Percentiles rank a stretch among this genome's conserved stretches.
Evolutionary conservation across 495 filamentous ascomycete genomes (phyloP).

Genomic region (Aspergillus ostianus): DNA sequence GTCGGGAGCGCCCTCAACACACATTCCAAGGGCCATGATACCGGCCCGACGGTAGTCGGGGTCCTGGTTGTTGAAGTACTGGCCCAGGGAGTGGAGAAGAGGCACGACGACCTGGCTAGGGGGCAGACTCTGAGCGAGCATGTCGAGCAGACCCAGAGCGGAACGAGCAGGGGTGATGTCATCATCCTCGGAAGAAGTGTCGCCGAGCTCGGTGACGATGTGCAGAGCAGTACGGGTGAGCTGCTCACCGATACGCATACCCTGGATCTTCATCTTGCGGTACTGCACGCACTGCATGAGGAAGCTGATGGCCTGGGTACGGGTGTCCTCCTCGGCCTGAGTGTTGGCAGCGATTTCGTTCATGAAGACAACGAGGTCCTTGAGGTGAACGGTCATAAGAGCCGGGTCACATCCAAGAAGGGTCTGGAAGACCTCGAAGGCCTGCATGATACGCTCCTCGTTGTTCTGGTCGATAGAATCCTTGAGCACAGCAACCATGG

Average conservation of each 20-base stretch:
- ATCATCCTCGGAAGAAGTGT: slow-evolving; percentile 69
- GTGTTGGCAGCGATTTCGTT: slow-evolving; percentile 77
- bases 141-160: slow-evolving; percentile 85
- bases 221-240: slow-evolving; percentile 82
- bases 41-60: slow-evolving; percentile 83
- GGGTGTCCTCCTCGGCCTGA: slow-evolving; percentile 73
- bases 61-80: slow-evolving; percentile 70
- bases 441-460: slow-evolving; percentile 81
- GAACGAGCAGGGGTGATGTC: slow-evolving; percentile 85
- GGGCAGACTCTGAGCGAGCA: slow-evolving; percentile 80
- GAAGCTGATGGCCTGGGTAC: slow-evolving; percentile 89
- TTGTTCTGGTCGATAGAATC: slow-evolving; percentile 71
- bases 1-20: slow-evolving; percentile 94
- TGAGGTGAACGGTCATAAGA: slow-evolving; percentile 82
- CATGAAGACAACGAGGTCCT: slow-evolving; percentile 91
- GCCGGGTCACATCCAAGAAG: slow-evolving; percentile 84
- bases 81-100: slow-evolving; percentile 76
- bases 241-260: slow-evolving; percentile 74
- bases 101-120: slow-evolving; percentile 95
- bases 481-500: slow-evolving; percentile 90
- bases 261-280: slow-evolving; percentile 93
- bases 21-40: slow-evolving; percentile 88
- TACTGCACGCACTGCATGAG: slow-evolving; percentile 88
- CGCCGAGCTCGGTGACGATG: slow-evolving; percentile 83
- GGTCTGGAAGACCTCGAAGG: slow-evolving; percentile 97